phyloP scores from a whole-genome alignment of 306 rosid genomes.

The Vicia sativa region DNA sequence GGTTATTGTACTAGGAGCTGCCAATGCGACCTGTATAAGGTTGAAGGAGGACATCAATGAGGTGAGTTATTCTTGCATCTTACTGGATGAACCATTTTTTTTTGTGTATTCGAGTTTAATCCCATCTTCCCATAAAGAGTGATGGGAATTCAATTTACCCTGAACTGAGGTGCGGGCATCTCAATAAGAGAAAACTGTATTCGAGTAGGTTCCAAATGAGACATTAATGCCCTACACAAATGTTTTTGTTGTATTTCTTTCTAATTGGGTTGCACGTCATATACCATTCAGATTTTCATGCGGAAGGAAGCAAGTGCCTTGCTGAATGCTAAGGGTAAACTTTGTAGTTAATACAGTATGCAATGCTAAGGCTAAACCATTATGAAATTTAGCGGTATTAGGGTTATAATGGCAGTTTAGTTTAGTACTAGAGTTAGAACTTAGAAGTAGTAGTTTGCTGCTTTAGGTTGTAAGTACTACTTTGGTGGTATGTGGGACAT shows the following conservation, averaged over 20 bases:
- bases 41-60: slow-evolving; percentile 52
- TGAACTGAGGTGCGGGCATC: slow-evolving; percentile 10
- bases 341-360: background rate
- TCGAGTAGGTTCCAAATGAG: slow-evolving; percentile 7
- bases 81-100: background rate
- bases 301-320: background rate
- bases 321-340: slow-evolving; percentile 11
- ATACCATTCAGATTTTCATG: background rate
- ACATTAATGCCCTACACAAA: background rate
- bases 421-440: background rate
- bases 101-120: slow-evolving; percentile 14
- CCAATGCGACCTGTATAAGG: slow-evolving; percentile 44
- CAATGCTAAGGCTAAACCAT: slow-evolving; percentile 8
- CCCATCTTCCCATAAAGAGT: background rate
- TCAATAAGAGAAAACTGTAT: slow-evolving; percentile 8
- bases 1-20: slow-evolving; percentile 52
- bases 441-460: slow-evolving; percentile 3
- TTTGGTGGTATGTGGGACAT: slow-evolving; percentile 3
- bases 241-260: slow-evolving; percentile 4
- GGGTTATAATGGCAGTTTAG: background rate
- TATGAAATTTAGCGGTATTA: slow-evolving; percentile 2
- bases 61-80: slow-evolving; percentile 34
- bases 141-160: slow-evolving; percentile 13
- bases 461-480: background rate
- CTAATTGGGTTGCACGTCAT: background rate